A percentile compares a stretch with the other conserved stretches of the same genome.
Evolutionary conservation across 75 land plant species (phyloP).

Genomic region (Cryptomeria japonica): DNA sequence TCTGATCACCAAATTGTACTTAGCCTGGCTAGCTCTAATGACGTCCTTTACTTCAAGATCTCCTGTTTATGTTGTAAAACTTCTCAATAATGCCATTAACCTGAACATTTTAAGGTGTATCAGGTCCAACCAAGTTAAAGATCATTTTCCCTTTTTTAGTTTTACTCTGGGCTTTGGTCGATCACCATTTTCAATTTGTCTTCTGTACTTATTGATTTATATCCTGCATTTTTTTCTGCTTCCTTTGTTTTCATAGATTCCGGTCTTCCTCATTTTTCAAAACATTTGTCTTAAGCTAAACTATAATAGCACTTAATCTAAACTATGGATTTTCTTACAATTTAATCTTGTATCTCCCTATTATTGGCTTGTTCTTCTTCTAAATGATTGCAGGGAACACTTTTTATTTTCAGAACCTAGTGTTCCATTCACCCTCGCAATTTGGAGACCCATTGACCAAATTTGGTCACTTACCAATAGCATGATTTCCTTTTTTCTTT

Average conservation of each 20-base stretch:
- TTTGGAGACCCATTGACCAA: background rate
- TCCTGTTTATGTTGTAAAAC: background rate
- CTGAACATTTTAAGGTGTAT: background rate
- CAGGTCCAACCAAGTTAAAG: background rate
- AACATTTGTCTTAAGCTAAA: no score
- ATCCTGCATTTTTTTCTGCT: background rate
- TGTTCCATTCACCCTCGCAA: background rate
- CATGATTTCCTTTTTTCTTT: background rate
- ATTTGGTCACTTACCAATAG: background rate
- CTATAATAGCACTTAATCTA: background rate
- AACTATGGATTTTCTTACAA: background rate
- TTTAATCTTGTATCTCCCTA: background rate
- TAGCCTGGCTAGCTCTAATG: background rate
- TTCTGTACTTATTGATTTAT: background rate
- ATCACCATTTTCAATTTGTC: background rate
- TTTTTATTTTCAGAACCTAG: background rate
- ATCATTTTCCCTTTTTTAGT: background rate
- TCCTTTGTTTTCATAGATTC: background rate
- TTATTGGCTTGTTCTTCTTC: background rate
- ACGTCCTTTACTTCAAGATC: background rate
- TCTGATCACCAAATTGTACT: background rate
- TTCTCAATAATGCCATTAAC: background rate
- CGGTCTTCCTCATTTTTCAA: no score
- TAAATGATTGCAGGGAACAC: background rate
- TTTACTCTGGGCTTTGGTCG: background rate